These are phyloP conservation scores for Botrytis aclada DNA, from an alignment of 2,329 filamentous ascomycete genomes.

Conservation along the genomic window DNA sequence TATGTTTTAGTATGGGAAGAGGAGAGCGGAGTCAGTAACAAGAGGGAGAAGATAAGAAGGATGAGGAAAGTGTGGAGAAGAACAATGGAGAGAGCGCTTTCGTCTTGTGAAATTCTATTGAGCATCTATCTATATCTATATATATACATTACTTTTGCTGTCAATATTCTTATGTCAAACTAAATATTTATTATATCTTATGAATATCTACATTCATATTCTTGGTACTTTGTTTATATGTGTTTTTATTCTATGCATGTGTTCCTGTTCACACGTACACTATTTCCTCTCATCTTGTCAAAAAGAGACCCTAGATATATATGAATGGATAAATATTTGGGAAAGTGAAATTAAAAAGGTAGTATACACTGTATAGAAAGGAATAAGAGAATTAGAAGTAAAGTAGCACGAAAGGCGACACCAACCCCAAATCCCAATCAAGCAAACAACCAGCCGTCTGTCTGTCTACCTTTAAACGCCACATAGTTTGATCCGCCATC, in stretches of 20 bases:
- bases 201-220: neutral
- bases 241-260: neutral
- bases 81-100: neutral
- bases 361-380: neutral
- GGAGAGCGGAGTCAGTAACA: neutral
- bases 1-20: constrained; percentile 6
- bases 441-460: neutral
- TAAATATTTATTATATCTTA: neutral
- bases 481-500: neutral
- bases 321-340: no score
- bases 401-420: neutral
- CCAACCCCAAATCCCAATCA: neutral
- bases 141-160: neutral
- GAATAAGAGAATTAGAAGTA: neutral
- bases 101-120: neutral
- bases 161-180: neutral
- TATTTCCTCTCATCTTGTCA: neutral
- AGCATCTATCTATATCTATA: neutral
- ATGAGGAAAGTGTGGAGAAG: neutral
- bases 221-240: neutral
- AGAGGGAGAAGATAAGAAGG: neutral
- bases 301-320: neutral
- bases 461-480: neutral
- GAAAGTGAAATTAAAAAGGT: no score
- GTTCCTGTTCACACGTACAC: neutral